Base-by-base conservation (phyloP, 2,329 filamentous ascomycete genomes). In the Colletotrichum sp. region DNA sequence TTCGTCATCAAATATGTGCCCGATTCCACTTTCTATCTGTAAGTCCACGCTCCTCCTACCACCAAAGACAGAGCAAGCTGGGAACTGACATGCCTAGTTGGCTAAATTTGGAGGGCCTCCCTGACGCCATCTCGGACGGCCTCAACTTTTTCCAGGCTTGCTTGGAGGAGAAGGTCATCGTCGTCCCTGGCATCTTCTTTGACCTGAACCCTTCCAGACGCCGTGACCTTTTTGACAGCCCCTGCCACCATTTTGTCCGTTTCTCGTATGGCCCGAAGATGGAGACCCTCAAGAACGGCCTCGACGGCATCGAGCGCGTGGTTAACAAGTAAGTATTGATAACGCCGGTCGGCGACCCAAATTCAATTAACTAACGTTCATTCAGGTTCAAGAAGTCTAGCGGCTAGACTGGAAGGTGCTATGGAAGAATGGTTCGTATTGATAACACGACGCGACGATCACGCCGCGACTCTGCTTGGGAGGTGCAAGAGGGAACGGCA, bases 141-240 rank as follows among this genome's bases (percentile, higher is more conserved):
- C 88, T 99, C 82, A 98, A 98, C 88, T 99, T 99, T 90, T 98
- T 99, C 92, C 93, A 97, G 84, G 96, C 96, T 34, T 97, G 97
- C 83, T 88, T 99, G 60, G 92, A 95, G 82, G 96, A 98, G 89
- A 98, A 98, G 90, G 95, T 98, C 79, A 98, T 98, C 82, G 96
- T 98, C 21, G 96, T 99, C 6, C 96, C 96, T 0, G 96, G 96
- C 76, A 99, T 99, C 85, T 99, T 99, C 90, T 99, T 99, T 84
- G 96, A 99, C 82, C 87, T 99, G 78, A 99, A 99, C 87, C 96
- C 96, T 6, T 94, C 94, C 44, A 94, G 95, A 84, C 91, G 96
- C 79, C 91, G 96, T 83, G 96, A 99, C 85, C 86, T 99, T 80
- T 99, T 99, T 79, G 96, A 99, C 86, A 95, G 92, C 79, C 96